Conservation (phyloP, 352 stramenopile species). For the Discostella stelligera region DNA sequence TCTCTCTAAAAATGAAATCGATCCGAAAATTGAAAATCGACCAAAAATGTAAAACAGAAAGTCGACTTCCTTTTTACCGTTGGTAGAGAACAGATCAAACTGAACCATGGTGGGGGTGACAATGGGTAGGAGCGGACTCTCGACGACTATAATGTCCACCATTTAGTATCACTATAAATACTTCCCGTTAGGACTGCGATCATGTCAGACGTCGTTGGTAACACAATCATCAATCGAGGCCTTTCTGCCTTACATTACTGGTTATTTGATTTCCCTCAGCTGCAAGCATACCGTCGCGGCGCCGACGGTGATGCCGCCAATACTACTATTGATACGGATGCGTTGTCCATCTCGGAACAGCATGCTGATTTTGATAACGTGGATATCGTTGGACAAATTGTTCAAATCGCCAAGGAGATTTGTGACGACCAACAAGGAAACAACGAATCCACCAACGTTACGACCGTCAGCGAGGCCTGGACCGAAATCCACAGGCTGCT, state of each 20-base stretch:
- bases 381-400: slow-evolving; percentile 25
- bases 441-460: slow-evolving; percentile 1
- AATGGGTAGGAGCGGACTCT: no score
- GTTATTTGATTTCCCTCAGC: slow-evolving; percentile 33
- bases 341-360: not conserved
- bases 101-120: no score
- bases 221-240: not conserved
- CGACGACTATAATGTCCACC: no score
- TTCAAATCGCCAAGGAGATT: slow-evolving; percentile 34
- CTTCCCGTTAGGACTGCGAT: not conserved
- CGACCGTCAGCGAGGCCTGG: slow-evolving; percentile 24
- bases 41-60: not conserved
- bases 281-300: slow-evolving; percentile 13
- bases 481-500: slow-evolving; percentile 14
- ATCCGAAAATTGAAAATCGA: not conserved
- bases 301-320: not conserved
- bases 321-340: not conserved
- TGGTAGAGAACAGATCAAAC: no score
- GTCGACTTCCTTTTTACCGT: not conserved
- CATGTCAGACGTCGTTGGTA: not conserved
- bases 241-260: slow-evolving; percentile 24
- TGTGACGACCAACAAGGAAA: not conserved
- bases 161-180: no score
- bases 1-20: not conserved
- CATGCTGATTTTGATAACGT: slow-evolving; percentile 26